Conservation (phyloP, 2,329 filamentous ascomycete genomes). For the Apiospora arundinis region DNA sequence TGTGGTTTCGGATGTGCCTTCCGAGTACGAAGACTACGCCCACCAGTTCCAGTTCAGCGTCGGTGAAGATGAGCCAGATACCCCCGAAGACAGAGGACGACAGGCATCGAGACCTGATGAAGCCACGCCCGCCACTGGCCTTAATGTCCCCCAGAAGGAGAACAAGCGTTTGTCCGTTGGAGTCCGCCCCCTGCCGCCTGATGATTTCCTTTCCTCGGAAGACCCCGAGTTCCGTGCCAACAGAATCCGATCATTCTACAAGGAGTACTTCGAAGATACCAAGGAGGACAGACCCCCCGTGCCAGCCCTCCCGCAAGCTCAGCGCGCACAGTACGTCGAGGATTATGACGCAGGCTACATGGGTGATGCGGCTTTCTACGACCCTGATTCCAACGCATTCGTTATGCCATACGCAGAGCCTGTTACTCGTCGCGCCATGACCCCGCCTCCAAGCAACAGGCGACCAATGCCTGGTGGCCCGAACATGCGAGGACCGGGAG, state of each 20-base stretch:
- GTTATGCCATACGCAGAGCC: slow-evolving; percentile 86
- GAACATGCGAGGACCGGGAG: slow-evolving; percentile 36
- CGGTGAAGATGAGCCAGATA: slow-evolving; percentile 37
- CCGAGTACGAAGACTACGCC: slow-evolving; percentile 26
- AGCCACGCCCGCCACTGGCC: slow-evolving; percentile 41
- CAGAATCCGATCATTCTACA: slow-evolving; percentile 97
- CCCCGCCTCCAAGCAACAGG: slow-evolving; percentile 72
- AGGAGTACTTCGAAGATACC: slow-evolving; percentile 96
- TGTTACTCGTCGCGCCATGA: slow-evolving; percentile 90
- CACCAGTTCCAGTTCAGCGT: slow-evolving; percentile 36
- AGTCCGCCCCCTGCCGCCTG: slow-evolving; percentile 85
- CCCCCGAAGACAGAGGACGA: slow-evolving; percentile 29
- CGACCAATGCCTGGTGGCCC: slow-evolving; percentile 43
- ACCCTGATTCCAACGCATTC: slow-evolving; percentile 72
- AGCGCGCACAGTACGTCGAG: slow-evolving; percentile 66
- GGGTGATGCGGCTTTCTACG: slow-evolving; percentile 71
- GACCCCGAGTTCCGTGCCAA: slow-evolving; percentile 95
- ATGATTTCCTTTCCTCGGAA: slow-evolving; percentile 79
- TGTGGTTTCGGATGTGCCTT: slow-evolving; percentile 36
- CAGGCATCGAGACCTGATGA: slow-evolving; percentile 32
- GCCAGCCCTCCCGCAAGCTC: slow-evolving; percentile 31
- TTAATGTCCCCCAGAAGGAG: slow-evolving; percentile 62
- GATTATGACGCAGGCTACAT: slow-evolving; percentile 74
- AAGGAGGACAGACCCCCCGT: slow-evolving; percentile 48
- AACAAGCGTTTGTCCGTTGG: slow-evolving; percentile 70